Conservation (phyloP, 2,329 filamentous ascomycete genomes). For the Aspergillus sojae region DNA sequence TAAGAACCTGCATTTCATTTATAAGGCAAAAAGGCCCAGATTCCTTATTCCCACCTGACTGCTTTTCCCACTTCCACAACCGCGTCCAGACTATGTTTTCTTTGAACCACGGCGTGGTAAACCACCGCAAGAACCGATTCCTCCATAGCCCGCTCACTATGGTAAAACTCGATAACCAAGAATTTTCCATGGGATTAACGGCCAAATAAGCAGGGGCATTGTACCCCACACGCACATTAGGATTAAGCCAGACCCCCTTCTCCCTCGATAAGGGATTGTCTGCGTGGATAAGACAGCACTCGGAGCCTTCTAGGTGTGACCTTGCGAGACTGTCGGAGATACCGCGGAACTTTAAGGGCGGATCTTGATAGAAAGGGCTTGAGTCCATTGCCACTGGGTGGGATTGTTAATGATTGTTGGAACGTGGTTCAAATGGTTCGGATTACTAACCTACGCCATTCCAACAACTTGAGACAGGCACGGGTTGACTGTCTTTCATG, state of each 20-base stretch:
- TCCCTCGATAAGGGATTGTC: constrained; percentile 60
- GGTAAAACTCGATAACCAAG: background rate
- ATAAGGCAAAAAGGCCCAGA: constrained; percentile 57
- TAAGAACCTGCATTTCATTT: constrained; percentile 50
- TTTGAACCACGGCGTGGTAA: background rate
- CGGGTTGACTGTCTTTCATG: constrained; percentile 55
- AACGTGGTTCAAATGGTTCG: constrained; percentile 13
- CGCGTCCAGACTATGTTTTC: background rate
- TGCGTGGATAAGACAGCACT: constrained; percentile 67
- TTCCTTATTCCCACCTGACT: constrained; percentile 30
- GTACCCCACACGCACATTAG: constrained; percentile 69
- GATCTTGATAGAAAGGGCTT: background rate
- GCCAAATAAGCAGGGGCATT: constrained; percentile 55
- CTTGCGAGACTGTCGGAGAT: constrained; percentile 56
- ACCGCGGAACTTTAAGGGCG: constrained; percentile 49
- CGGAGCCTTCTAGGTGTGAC: constrained; percentile 60
- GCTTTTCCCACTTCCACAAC: background rate
- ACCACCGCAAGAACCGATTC: constrained; percentile 5
- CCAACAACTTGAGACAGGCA: constrained; percentile 67
- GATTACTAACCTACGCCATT: constrained; percentile 58
- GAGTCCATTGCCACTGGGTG: constrained; percentile 2
- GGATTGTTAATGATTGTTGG: background rate
- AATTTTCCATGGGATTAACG: constrained; percentile 31
- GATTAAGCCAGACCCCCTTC: constrained; percentile 68
- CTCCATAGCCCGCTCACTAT: constrained; percentile 1